A percentile compares a stretch with the other conserved stretches of the same genome.
phyloP scores from a whole-genome alignment of 208 protist species.

The Herpetomonas samuelpessoai region DNA sequence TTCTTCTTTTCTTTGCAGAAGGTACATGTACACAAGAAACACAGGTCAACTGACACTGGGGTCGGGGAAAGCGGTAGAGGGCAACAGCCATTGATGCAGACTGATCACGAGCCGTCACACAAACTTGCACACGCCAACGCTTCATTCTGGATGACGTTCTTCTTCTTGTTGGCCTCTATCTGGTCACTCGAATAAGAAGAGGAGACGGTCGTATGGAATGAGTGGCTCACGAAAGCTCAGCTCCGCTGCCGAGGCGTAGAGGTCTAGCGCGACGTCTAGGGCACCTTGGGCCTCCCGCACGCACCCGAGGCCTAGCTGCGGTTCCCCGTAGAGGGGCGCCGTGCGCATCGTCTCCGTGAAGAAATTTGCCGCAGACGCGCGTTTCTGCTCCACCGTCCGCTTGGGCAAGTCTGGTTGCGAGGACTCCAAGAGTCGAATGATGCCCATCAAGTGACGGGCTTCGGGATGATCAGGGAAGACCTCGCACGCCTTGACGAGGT shows the following conservation, averaged over 20 bases:
- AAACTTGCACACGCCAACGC: too few species aligned
- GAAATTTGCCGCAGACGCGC: constrained; percentile 50
- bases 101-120: too few species aligned
- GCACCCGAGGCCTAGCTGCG: constrained; percentile 56
- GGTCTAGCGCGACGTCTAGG: constrained; percentile 45
- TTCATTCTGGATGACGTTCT: too few species aligned
- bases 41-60: too few species aligned
- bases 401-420: constrained; percentile 30
- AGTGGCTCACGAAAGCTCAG: constrained; percentile 41
- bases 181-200: constrained; percentile 52
- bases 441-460: constrained; percentile 47
- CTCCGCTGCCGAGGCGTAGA: constrained; percentile 61
- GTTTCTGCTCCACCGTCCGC: constrained; percentile 23
- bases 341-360: constrained; percentile 50
- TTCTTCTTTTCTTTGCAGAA: too few species aligned
- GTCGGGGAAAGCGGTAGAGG: too few species aligned
- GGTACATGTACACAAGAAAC: too few species aligned
- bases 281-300: constrained; percentile 63
- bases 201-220: constrained; percentile 58
- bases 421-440: constrained; percentile 45
- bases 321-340: constrained; percentile 23
- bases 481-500: constrained; percentile 42
- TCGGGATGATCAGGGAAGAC: constrained; percentile 44
- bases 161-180: too few species aligned
- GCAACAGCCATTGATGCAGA: too few species aligned